These are phyloP conservation scores for Nosema muscidifuracis DNA, from an alignment of 371 early-diverging fungal species.

Conservation along the genomic window DNA sequence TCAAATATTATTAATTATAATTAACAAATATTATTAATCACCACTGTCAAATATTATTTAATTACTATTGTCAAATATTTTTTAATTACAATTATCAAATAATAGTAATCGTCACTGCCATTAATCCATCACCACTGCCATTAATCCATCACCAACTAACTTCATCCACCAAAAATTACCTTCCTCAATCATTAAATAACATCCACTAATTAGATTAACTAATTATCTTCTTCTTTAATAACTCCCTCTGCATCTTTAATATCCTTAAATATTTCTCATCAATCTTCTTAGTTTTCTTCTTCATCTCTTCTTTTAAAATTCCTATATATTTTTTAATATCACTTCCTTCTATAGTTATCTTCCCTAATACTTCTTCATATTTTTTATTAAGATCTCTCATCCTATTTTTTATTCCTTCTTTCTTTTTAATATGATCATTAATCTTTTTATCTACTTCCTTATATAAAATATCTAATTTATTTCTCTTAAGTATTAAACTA, in stretches of 20 bases:
- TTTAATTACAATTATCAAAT: too few species aligned
- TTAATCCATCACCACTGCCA: too few species aligned
- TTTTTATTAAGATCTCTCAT: not conserved
- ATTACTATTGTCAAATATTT: too few species aligned
- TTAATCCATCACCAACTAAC: too few species aligned
- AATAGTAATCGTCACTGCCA: too few species aligned
- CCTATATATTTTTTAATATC: not conserved
- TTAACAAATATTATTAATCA: too few species aligned
- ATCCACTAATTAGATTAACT: too few species aligned
- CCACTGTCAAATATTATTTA: too few species aligned
- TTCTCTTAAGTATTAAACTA: constrained; percentile 11
- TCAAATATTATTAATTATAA: too few species aligned
- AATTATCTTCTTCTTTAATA: constrained; percentile 13
- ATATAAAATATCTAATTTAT: constrained; percentile 1
- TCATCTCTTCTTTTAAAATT: not conserved
- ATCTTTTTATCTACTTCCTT: constrained; percentile 3
- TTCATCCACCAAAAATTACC: too few species aligned
- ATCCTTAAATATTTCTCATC: constrained; percentile 24
- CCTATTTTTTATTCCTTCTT: constrained; percentile 7
- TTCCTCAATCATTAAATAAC: too few species aligned
- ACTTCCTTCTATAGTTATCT: constrained; percentile 8
- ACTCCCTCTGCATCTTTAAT: constrained; percentile 21
- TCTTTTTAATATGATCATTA: constrained; percentile 4
- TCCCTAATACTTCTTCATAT: constrained; percentile 1
- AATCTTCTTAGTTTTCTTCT: not conserved